Percentiles rank a stretch among this genome's conserved stretches.
Evolutionary conservation across 1,139 yeast species (phyloP).

Genomic region (Debaryomyces singareniensis): DNA sequence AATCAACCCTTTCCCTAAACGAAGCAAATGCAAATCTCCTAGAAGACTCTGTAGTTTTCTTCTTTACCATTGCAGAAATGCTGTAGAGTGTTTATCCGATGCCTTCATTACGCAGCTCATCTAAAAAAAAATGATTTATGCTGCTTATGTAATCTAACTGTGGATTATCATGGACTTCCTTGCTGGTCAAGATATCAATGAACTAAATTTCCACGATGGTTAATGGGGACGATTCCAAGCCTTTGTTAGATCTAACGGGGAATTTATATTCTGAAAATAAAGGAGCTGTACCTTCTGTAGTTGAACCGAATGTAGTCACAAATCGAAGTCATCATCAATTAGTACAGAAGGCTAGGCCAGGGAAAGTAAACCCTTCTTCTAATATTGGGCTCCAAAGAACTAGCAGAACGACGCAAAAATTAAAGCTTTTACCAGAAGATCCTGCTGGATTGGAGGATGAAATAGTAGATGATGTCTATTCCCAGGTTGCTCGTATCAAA

Average conservation of each 20-base stretch:
- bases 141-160: constrained; percentile 1
- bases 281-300: too few species aligned
- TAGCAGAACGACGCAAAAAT: constrained; percentile 80
- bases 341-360: too few species aligned
- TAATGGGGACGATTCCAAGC: too few species aligned
- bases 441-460: constrained; percentile 32
- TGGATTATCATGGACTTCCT: too few species aligned
- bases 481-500: constrained; percentile 77
- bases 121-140: constrained; percentile 3
- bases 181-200: too few species aligned
- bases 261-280: too few species aligned
- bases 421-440: constrained; percentile 82
- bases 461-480: constrained; percentile 44
- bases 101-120: constrained; percentile 1
- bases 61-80: too few species aligned
- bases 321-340: too few species aligned
- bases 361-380: constrained; percentile 28
- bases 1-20: constrained; percentile 77
- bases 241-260: too few species aligned
- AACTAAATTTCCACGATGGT: too few species aligned
- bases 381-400: constrained; percentile 81
- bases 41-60: constrained; percentile 43
- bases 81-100: background rate
- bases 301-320: too few species aligned
- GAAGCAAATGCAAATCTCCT: constrained; percentile 65